phyloP scores from a whole-genome alignment of 2,329 filamentous ascomycete species.

The Pseudogymnoascus pannorum region DNA sequence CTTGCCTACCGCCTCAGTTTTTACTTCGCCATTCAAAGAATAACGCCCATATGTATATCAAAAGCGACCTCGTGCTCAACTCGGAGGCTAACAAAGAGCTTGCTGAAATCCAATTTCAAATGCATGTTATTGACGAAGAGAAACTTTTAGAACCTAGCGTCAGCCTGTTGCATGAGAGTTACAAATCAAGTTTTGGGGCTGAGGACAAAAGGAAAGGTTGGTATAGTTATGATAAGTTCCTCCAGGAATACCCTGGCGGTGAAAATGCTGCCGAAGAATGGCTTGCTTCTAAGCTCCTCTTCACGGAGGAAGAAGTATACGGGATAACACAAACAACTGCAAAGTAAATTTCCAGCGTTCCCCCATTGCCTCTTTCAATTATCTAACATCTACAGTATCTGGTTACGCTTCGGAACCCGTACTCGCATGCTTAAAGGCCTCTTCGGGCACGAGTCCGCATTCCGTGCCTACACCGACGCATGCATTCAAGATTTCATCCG shows the following conservation, averaged over 20 bases:
- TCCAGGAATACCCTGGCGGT: constrained; percentile 29
- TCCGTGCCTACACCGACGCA: constrained; percentile 49
- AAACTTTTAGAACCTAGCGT: not conserved
- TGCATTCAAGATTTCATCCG: constrained; percentile 55
- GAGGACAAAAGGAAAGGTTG: constrained; percentile 38
- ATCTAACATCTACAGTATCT: constrained; percentile 34
- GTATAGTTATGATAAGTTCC: constrained; percentile 42
- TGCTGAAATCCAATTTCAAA: constrained; percentile 53
- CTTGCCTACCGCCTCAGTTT: constrained; percentile 56
- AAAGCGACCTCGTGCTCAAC: constrained; percentile 48
- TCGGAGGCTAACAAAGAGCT: constrained; percentile 28
- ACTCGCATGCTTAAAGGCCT: constrained; percentile 68
- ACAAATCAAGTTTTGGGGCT: not conserved
- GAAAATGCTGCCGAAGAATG: constrained; percentile 40
- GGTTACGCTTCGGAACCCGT: constrained; percentile 58
- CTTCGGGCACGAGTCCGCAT: constrained; percentile 59
- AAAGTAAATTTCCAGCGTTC: constrained; percentile 38
- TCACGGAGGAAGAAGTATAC: constrained; percentile 54
- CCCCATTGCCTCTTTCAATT: not conserved
- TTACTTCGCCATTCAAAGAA: constrained; percentile 47
- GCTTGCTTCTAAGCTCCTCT: constrained; percentile 55
- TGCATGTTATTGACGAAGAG: constrained; percentile 31
- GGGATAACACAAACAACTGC: constrained; percentile 38
- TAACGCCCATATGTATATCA: constrained; percentile 62
- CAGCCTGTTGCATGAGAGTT: constrained; percentile 8